Base-by-base conservation (phyloP, 768 basidiomycete genomes). In the Kockovaella imperatae region DNA sequence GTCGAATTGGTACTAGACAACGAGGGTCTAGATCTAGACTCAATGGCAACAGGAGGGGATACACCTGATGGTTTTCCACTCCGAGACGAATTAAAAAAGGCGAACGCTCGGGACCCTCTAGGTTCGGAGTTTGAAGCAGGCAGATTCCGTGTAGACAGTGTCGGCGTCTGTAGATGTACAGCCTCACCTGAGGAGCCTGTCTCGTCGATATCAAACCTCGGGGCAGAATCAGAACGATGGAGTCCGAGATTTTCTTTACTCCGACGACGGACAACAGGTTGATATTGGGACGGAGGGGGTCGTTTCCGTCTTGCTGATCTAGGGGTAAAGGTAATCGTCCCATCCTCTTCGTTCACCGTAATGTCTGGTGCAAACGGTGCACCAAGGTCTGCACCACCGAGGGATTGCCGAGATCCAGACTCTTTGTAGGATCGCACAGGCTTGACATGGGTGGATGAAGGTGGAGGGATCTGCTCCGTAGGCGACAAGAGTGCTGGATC, bases 271-370 rank as follows among this genome's bases (percentile, higher is more conserved):
- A 63, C 45, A 15, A 64, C 57, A 34, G 62, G 67, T 25, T 42
- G 42, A 49, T 62, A 57, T 35, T 47, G 47, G 18, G 50, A 52
- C 26, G 66, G 55, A 4, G 53, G 57, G 18, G 49, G 47, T 20
- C 36, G 55, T 35, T 53, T 60, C 42, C 53, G 47, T 45, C 53
- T 56, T 53, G 63, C 57, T 56, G 76, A 77, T 66, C 78, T 80
- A 17, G 85, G 77, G 28, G 83, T 75, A 67, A 89, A 84, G 24
- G 80, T 83, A 57, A 89, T 80, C 38, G 79, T 76, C 50, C 84
- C 83, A 47, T 84, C 83, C 50, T 70, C 69, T 25, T 51, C 46
- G 71, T 68, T 54, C 59, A 45, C 53, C 18, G 13, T 56, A n/a
- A 50, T n/a, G 29, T 51, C 55, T 23, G 29, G 34, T 24, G 3